phyloP scores from a whole-genome alignment of 148 eudicot species.

The Chenopodium suecicum region DNA sequence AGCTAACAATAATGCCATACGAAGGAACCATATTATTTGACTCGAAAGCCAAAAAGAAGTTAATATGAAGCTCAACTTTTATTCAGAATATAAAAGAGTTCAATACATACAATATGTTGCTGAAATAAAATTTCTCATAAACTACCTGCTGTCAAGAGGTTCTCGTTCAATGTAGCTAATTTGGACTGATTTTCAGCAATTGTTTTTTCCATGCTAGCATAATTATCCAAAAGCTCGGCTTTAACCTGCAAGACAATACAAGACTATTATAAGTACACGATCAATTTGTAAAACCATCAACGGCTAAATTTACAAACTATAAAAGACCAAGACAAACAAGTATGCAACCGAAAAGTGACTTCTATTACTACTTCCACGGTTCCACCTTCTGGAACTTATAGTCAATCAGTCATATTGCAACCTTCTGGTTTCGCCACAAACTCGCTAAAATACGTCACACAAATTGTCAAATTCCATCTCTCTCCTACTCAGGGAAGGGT shows the following conservation, averaged over 20 bases:
- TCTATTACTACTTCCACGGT: neutral
- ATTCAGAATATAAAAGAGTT: neutral
- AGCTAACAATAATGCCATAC: neutral
- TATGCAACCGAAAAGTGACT: neutral
- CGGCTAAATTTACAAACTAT: neutral
- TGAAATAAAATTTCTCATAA: neutral
- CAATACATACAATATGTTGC: neutral
- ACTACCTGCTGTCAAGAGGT: slow-evolving; percentile 68
- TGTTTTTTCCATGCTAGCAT: slow-evolving; percentile 78
- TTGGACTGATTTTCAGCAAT: slow-evolving; percentile 62
- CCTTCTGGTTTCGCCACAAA: neutral
- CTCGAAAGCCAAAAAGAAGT: neutral
- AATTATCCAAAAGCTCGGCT: slow-evolving; percentile 78
- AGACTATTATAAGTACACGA: neutral
- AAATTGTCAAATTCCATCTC: neutral
- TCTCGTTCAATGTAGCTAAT: slow-evolving; percentile 52
- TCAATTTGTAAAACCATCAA: neutral
- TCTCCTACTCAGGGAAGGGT: neutral
- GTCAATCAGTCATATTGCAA: neutral
- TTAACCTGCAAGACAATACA: slow-evolving; percentile 58
- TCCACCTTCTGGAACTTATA: neutral
- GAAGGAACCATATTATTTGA: neutral
- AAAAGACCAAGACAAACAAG: neutral
- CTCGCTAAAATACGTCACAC: too few species aligned
- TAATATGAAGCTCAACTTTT: neutral